A percentile compares a stretch with the other conserved stretches of the same genome.
Evolutionary conservation across 768 basidiomycete species (phyloP).

Genomic region (Hemileccinum impolitum): DNA sequence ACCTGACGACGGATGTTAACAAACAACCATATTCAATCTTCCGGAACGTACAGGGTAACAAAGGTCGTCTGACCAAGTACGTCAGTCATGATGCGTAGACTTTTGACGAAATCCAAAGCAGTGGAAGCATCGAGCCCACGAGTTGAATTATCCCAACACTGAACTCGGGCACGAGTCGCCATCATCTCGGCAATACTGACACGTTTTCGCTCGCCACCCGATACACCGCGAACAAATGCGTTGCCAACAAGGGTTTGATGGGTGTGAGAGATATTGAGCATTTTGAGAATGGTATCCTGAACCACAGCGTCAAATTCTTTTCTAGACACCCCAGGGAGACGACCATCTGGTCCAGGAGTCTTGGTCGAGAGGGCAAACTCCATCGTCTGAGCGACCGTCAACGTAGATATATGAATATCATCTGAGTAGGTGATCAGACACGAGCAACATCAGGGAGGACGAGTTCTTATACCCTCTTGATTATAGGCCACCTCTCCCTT

Average conservation of each 20-base stretch:
- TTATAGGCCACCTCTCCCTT: conserved; percentile 81
- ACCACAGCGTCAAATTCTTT: conserved; percentile 56
- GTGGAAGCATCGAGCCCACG: conserved; percentile 83
- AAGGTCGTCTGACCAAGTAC: conserved; percentile 77
- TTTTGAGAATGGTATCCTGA: conserved; percentile 59
- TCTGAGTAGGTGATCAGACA: conserved; percentile 38
- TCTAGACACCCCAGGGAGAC: conserved; percentile 62
- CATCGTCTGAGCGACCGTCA: conserved; percentile 78
- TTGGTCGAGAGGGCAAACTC: conserved; percentile 69
- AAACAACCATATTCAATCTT: background rate
- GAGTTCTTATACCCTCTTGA: conserved; percentile 51
- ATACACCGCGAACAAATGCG: conserved; percentile 80
- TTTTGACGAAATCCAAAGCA: conserved; percentile 81
- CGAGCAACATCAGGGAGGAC: background rate
- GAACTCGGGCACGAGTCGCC: conserved; percentile 74
- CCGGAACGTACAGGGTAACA: conserved; percentile 57
- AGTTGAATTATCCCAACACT: conserved; percentile 84
- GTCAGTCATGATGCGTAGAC: conserved; percentile 80
- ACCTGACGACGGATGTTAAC: conserved; percentile 34
- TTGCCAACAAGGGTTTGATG: conserved; percentile 77
- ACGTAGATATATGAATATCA: conserved; percentile 77
- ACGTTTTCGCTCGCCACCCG: conserved; percentile 77
- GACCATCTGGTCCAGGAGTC: conserved; percentile 70
- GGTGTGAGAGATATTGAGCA: conserved; percentile 86
- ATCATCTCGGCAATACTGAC: conserved; percentile 87